phyloP scores from a whole-genome alignment of 2,329 filamentous ascomycete genomes.

The Penicillium brasilianum region DNA sequence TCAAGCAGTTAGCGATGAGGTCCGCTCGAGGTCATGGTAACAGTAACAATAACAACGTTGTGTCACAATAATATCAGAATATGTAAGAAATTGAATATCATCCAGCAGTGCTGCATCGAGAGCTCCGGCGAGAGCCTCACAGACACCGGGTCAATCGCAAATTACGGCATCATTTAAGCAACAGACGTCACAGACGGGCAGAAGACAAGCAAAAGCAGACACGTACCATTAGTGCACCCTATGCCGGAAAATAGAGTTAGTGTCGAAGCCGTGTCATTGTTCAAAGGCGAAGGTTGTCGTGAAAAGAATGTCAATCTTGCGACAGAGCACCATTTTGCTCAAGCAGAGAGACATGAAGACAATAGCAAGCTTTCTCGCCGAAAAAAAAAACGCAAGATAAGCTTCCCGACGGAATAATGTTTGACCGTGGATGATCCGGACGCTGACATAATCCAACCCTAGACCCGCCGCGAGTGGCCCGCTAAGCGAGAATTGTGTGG shows the following conservation, averaged over 20 bases:
- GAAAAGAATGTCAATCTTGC: neutral
- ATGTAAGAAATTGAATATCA: conserved; percentile 99
- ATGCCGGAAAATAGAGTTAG: neutral
- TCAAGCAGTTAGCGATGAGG: conserved; percentile 32
- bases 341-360: conserved; percentile 15
- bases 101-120: conserved; percentile 72
- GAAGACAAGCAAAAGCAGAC: conserved; percentile 11
- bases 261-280: conserved; percentile 11
- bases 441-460: conserved; percentile 40
- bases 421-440: conserved; percentile 15
- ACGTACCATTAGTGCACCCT: conserved; percentile 32
- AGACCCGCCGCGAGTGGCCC: conserved; percentile 43
- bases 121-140: conserved; percentile 90
- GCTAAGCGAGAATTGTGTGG: conserved; percentile 50
- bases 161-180: conserved; percentile 86
- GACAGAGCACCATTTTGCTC: conserved; percentile 27
- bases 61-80: conserved; percentile 73
- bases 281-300: neutral
- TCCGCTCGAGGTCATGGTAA: conserved; percentile 11
- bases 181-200: neutral
- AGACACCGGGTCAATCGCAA: conserved; percentile 92
- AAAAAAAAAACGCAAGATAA: conserved; percentile 36
- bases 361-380: conserved; percentile 10
- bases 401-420: conserved; percentile 32
- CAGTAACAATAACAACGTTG: conserved; percentile 7